Evolutionary conservation across 2,329 filamentous ascomycete species (phyloP), one percentile per base, ranked within the genome.

Genomic region (Trichocomaceae sp.): DNA sequence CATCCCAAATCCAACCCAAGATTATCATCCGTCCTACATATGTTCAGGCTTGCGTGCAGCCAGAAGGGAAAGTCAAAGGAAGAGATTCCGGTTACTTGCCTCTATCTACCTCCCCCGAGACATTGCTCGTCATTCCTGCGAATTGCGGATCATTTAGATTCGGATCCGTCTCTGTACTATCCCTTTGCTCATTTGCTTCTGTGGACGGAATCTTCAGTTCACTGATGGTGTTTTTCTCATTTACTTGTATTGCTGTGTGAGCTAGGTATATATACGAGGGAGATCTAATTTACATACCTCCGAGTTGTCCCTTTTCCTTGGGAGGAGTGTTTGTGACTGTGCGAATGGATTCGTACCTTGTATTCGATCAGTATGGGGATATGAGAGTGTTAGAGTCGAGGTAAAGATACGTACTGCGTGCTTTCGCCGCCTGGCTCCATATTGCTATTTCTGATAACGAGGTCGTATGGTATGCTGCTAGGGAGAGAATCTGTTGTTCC

Each of bases 311-410:
- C 22, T 75, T 73, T 56, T 79, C 74, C 61, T 82, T 84, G 15
- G 70, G 67, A 50, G 77, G 77, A 0, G 77, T 74, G 15, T 76
- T 60, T 2, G 72, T 76, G 52, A 78, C 73, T n/a, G 72, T 76
- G 49, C 78, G 67, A 50, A 77, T 76, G 49, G 75, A 79, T 70
- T 85, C 83, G 67, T 86, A 84, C 69, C 79, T 82, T 53, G n/a
- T n/a, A n/a, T 17, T 53, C 47, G 41, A 45, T 29, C 29, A 29
- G 26, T 35, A 8, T 23, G 13, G 41, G 5, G 33, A 5, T 12
- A 33, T 37, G 26, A 31, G 4, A 13, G 12, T 35, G 13, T 2
- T n/a, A 37, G 13, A 0, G 5, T 29, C 23, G 1, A 22, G 15
- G 7, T 26, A 26, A 26, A 7, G 44, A 37, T 5, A 48, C 50